These are phyloP conservation scores for Beauveria brongniartii DNA, from an alignment of 2,329 filamentous ascomycete species.

Conservation along the genomic window DNA sequence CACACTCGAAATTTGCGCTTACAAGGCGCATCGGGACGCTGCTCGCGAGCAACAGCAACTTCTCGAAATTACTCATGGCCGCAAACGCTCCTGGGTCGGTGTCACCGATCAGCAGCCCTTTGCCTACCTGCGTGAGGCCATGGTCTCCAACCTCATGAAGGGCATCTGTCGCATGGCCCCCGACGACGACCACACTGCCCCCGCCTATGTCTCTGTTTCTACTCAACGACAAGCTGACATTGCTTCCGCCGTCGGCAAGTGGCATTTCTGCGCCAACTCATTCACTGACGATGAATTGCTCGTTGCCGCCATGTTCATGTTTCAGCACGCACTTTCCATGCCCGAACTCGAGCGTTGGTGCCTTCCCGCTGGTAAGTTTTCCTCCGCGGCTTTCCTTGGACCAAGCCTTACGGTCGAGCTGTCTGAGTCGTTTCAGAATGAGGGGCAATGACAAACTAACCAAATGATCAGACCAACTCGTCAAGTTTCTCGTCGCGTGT, in stretches of 20 bases:
- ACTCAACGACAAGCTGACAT: slow-evolving; percentile 58
- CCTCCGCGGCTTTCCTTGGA: background rate
- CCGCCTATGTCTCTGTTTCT: slow-evolving; percentile 60
- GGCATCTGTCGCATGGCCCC: slow-evolving; percentile 71
- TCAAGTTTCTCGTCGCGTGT: slow-evolving; percentile 78
- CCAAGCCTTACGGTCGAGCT: background rate
- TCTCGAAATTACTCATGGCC: slow-evolving; percentile 61
- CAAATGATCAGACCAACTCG: slow-evolving; percentile 58
- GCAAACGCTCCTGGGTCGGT: slow-evolving; percentile 89
- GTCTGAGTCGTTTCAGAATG: background rate
- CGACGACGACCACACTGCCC: slow-evolving; percentile 52
- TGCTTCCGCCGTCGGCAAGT: slow-evolving; percentile 62
- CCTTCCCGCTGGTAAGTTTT: slow-evolving; percentile 63
- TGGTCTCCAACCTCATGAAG: slow-evolving; percentile 87
- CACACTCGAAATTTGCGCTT: slow-evolving; percentile 73
- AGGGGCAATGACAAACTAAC: slow-evolving; percentile 28
- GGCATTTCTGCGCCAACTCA: slow-evolving; percentile 85
- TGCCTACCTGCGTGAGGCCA: slow-evolving; percentile 81
- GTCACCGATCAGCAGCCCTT: slow-evolving; percentile 79
- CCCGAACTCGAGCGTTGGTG: slow-evolving; percentile 75
- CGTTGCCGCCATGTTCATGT: slow-evolving; percentile 76
- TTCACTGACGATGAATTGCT: slow-evolving; percentile 87
- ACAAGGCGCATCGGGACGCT: slow-evolving; percentile 71
- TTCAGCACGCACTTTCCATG: slow-evolving; percentile 77
- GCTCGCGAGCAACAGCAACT: slow-evolving; percentile 64